Percentiles rank a stretch among this genome's conserved stretches.
phyloP scores from a whole-genome alignment of 2,329 filamentous ascomycete species.

The Cladophialophora immunda region DNA sequence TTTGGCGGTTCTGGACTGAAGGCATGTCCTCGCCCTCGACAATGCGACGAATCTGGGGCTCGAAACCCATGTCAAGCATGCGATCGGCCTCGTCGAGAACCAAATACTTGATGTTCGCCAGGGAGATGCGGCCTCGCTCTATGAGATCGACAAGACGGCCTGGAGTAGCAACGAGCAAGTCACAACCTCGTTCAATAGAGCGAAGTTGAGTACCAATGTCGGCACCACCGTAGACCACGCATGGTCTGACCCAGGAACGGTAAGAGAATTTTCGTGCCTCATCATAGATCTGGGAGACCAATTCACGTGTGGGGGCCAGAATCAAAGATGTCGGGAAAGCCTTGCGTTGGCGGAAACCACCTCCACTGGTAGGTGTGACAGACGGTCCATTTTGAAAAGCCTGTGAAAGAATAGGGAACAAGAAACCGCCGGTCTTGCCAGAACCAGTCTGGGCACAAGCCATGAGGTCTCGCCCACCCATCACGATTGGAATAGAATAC shows the following conservation, averaged over 20 bases:
- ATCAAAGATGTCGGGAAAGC: constrained; percentile 96
- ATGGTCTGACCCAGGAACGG: constrained; percentile 97
- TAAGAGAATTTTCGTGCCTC: constrained; percentile 98
- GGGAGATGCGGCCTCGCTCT: constrained; percentile 96
- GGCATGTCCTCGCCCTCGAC: constrained; percentile 99
- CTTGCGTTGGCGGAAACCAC: constrained; percentile 94
- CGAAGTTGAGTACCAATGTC: constrained; percentile 98
- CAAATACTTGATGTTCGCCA: constrained; percentile 98
- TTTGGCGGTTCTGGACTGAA: constrained; percentile 81
- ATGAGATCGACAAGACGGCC: constrained; percentile 98
- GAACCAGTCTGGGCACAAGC: constrained; percentile 99
- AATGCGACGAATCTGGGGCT: constrained; percentile 98
- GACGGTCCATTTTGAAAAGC: constrained; percentile 91
- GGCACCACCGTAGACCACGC: constrained; percentile 98
- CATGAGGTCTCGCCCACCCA: constrained; percentile 97
- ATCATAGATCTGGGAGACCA: constrained; percentile 98
- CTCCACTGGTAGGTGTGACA: constrained; percentile 68
- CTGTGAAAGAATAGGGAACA: constrained; percentile 99
- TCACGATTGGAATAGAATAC: constrained; percentile 99
- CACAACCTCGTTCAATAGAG: constrained; percentile 96
- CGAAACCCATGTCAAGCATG: constrained; percentile 99
- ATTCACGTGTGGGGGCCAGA: constrained; percentile 94
- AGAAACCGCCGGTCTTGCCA: constrained; percentile 99
- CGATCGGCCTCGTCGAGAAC: constrained; percentile 99
- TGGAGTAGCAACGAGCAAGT: constrained; percentile 95